Evolutionary conservation across 768 basidiomycete genomes (phyloP).

Genomic region (Mycena maculata): DNA sequence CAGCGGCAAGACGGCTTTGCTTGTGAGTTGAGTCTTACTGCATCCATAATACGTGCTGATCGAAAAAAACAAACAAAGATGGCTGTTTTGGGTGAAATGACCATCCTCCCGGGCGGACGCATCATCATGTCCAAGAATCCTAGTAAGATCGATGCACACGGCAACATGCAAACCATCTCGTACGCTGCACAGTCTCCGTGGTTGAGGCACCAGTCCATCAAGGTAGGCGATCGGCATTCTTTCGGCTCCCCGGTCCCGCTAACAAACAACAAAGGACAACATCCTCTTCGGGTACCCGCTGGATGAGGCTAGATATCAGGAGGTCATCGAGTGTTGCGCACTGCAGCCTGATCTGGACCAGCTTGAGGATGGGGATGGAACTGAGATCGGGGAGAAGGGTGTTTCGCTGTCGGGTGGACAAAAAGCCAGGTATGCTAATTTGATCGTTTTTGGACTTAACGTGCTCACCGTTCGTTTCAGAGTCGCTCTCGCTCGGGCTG

Average conservation of each 20-base stretch:
- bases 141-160: constrained; percentile 64
- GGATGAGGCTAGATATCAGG: constrained; percentile 79
- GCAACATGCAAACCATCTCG: constrained; percentile 71
- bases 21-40: constrained; percentile 54
- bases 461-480: constrained; percentile 39
- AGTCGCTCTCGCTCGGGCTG: constrained; percentile 72
- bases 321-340: constrained; percentile 86
- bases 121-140: constrained; percentile 78
- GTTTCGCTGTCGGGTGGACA: constrained; percentile 58
- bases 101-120: constrained; percentile 58
- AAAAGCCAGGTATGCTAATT: constrained; percentile 62
- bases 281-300: constrained; percentile 82
- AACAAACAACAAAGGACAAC: no score
- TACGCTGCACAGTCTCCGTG: constrained; percentile 82
- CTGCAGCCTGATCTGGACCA: constrained; percentile 83
- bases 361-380: constrained; percentile 86
- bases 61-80: constrained; percentile 58
- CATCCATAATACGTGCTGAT: not conserved
- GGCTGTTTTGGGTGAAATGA: constrained; percentile 81
- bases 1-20: constrained; percentile 84
- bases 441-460: not conserved
- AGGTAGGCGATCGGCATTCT: no score
- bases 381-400: constrained; percentile 82
- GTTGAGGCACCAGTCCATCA: constrained; percentile 60
- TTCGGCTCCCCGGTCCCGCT: no score